Conservation (phyloP, 495 filamentous ascomycete species). For the Trichoderma asperelloides region DNA sequence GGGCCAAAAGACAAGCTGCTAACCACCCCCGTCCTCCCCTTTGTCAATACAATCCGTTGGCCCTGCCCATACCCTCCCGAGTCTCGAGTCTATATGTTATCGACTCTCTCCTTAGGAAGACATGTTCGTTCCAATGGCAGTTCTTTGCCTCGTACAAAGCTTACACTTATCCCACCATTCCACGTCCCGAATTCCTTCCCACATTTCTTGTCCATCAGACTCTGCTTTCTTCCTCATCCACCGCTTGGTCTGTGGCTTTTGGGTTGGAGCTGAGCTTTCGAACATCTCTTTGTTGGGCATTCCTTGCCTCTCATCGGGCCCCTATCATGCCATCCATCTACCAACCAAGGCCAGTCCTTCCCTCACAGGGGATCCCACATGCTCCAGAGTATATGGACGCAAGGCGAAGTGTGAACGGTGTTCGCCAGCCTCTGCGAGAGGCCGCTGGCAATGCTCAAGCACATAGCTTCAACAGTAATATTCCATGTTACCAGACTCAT, state of each 20-base stretch:
- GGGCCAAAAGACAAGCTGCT: not conserved
- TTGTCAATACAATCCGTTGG: conserved; percentile 9
- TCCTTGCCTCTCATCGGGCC: conserved; percentile 19
- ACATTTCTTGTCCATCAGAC: conserved; percentile 10
- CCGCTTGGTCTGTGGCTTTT: not conserved
- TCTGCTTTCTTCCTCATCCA: conserved; percentile 1
- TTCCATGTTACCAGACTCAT: conserved; percentile 28
- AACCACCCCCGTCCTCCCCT: conserved; percentile 6
- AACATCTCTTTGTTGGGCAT: conserved; percentile 22
- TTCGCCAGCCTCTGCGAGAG: conserved; percentile 35
- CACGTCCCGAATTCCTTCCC: conserved; percentile 9
- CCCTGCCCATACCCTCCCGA: conserved; percentile 2
- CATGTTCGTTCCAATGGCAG: conserved; percentile 3
- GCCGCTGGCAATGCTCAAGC: conserved; percentile 41
- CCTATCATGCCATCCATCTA: conserved; percentile 17
- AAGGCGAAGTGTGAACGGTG: conserved; percentile 20
- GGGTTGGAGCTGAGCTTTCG: not conserved
- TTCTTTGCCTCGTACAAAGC: conserved; percentile 7
- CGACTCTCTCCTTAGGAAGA: conserved; percentile 3
- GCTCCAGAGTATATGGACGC: conserved; percentile 23
- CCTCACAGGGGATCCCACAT: conserved; percentile 25
- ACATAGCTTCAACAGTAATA: conserved; percentile 27
- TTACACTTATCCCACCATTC: conserved; percentile 10
- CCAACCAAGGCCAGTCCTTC: conserved; percentile 22
- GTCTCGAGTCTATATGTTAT: conserved; percentile 6